Conservation (phyloP, 2,329 filamentous ascomycete genomes). For the Hypomyces perniciosus region DNA sequence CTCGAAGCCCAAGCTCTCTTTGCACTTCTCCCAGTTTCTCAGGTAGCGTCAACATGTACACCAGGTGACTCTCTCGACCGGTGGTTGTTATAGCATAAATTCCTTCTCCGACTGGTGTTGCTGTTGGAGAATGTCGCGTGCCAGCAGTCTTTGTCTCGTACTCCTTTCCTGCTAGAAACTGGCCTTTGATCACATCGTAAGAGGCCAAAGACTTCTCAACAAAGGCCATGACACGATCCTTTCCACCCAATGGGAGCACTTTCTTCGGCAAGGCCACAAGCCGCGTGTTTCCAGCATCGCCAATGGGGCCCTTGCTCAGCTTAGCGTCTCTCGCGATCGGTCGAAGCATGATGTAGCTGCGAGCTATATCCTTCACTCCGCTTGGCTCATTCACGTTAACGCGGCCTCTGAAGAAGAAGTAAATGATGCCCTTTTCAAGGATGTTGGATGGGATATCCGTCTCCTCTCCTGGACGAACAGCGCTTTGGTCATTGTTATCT, state of each 20-base stretch:
- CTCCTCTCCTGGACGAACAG: slow-evolving; percentile 19
- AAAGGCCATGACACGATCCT: slow-evolving; percentile 73
- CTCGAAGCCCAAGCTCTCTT: slow-evolving; percentile 63
- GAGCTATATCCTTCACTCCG: slow-evolving; percentile 64
- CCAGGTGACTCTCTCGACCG: slow-evolving; percentile 66
- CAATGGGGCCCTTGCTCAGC: slow-evolving; percentile 46
- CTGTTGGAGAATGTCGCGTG: slow-evolving; percentile 60
- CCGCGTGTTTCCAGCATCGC: slow-evolving; percentile 55
- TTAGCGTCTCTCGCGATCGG: slow-evolving; percentile 62
- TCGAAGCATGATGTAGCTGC: slow-evolving; percentile 73
- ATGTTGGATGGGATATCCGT: slow-evolving; percentile 44
- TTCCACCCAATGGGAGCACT: slow-evolving; percentile 61
- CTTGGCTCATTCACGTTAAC: slow-evolving; percentile 67
- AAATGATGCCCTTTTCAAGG: slow-evolving; percentile 82
- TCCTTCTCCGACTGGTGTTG: slow-evolving; percentile 74
- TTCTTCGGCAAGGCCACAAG: slow-evolving; percentile 81
- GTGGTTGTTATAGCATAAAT: slow-evolving; percentile 76
- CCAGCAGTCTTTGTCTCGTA: slow-evolving; percentile 74
- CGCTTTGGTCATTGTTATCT: slow-evolving; percentile 11
- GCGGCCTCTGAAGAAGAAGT: slow-evolving; percentile 81
- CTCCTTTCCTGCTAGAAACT: slow-evolving; percentile 59
- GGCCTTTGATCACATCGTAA: slow-evolving; percentile 64
- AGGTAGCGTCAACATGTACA: slow-evolving; percentile 73
- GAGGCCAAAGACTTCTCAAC: slow-evolving; percentile 67
- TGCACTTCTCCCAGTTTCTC: slow-evolving; percentile 65